Base-by-base conservation (phyloP, 2,329 filamentous ascomycete genomes). In the Talaromyces albobiverticillius region DNA sequence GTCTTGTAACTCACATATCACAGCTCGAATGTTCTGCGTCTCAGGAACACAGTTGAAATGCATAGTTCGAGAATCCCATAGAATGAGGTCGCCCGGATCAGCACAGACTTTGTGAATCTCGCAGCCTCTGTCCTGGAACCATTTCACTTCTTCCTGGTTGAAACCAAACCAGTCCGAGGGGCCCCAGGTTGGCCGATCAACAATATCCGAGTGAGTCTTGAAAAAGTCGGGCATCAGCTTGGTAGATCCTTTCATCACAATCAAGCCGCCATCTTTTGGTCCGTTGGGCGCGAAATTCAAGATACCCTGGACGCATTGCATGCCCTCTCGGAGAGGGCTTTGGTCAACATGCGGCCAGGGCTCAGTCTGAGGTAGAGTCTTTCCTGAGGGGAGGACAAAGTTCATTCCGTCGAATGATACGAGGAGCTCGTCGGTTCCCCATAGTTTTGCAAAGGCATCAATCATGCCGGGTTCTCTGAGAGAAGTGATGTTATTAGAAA, bases 51-150 rank as follows among this genome's bases (percentile, higher is more conserved):
- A 38, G n/a, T 38, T 38, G n/a, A 8, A 79, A 61, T 81, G 78
- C 48, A 79, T 73, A 0, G 74, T 76, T 3, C 78, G 64, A 3
- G 71, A 73, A 56, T 78, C 76, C 76, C 76, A 76, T 6, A 78
- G 63, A 4, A 77, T 67, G 55, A 77, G 61, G 54, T 76, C 75
- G 5, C 75, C 75, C 10, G 73, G 70, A 14, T 73, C 75, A 18
- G 69, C 62, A 46, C 67, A 63, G 7, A 77, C 61, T 63, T 78
- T 78, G 38, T 69, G 41, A 6, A 71, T 52, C 53, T 70, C 66
- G 57, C 69, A 74, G 0, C 75, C 75, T 1, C 63, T 62, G 8
- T 69, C 62, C 40, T 71, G 55, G 48, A 76, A 76, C 73, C 74
- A 77, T 34, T 71, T 62, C n/a, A 76, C 61, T 48, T 77, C 72